Evolutionary conservation across 768 basidiomycete species (phyloP).

Genomic region (Phanerochaete sordida): DNA sequence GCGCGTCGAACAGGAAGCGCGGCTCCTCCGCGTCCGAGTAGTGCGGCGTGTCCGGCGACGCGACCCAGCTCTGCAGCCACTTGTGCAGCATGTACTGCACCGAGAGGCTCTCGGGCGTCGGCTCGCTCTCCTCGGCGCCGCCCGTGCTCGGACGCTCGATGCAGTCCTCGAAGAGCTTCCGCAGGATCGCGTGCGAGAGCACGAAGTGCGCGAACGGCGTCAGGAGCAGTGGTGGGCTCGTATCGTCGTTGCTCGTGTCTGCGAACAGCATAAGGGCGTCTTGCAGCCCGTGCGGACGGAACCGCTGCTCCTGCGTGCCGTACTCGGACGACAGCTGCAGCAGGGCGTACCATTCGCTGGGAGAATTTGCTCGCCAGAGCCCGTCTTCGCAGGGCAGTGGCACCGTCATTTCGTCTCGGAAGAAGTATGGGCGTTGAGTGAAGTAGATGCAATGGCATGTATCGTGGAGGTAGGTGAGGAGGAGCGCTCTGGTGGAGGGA

Average conservation of each 20-base stretch:
- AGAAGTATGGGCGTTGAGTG: slow-evolving; percentile 44
- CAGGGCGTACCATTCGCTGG: slow-evolving; percentile 46
- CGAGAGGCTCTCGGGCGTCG: slow-evolving; percentile 24
- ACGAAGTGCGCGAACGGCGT: slow-evolving; percentile 31
- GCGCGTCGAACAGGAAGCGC: slow-evolving; percentile 31
- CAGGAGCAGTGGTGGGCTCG: slow-evolving; percentile 14
- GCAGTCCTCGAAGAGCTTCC: slow-evolving; percentile 27
- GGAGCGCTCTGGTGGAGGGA: slow-evolving; percentile 19
- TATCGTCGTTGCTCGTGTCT: slow-evolving; percentile 2
- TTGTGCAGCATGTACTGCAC: slow-evolving; percentile 54
- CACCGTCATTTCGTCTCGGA: slow-evolving; percentile 43
- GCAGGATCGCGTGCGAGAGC: slow-evolving; percentile 31
- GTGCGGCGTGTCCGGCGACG: slow-evolving; percentile 24
- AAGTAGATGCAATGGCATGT: slow-evolving; percentile 54
- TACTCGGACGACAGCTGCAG: slow-evolving; percentile 37
- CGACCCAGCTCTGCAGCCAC: slow-evolving; percentile 57
- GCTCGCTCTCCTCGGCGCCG: neutral
- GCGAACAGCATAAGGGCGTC: slow-evolving; percentile 22
- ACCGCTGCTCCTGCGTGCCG: slow-evolving; percentile 21
- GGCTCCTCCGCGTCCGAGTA: slow-evolving; percentile 16
- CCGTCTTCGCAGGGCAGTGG: slow-evolving; percentile 54
- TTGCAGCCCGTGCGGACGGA: slow-evolving; percentile 23
- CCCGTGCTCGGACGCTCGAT: slow-evolving; percentile 15
- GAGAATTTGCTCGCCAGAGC: slow-evolving; percentile 48
- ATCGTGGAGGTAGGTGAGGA: slow-evolving; percentile 54